Base-by-base conservation (phyloP, 495 filamentous ascomycete species). In the Bacidia rubella region DNA sequence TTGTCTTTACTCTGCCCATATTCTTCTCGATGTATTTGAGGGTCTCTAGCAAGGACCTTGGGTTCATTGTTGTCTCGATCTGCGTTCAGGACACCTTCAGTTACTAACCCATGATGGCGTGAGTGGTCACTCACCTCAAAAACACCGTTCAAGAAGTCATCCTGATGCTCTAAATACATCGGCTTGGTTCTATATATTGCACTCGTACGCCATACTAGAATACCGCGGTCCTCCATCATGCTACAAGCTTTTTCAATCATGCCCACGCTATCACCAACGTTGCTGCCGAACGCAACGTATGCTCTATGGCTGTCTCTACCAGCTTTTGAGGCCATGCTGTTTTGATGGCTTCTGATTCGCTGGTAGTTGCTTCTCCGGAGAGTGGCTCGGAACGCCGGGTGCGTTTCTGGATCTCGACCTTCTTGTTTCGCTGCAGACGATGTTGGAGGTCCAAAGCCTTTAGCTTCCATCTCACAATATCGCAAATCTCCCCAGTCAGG, bases 121-220 rank as follows among this genome's bases (percentile, higher is more conserved):
- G 23, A 2, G 17, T 22, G 26, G 49, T 48, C 47, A 53, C 75
- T 63, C 57, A 95, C 92, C 81, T 98, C 87, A 65, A 88, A 95
- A 51, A 82, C 89, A 27, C 89, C 92, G 63, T 98, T 98, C 39
- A 97, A 68, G 60, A 97, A 98, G 17, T 80, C 75, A 53, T 78
- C 79, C 63, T 98, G 92, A 60, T 95, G 82, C 56, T 83, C 68
- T 57, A 95, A 82, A 68, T 98, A 97, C 92, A 98, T 98, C 21
- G 92, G 86, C 54, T 86, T 79, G 5, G 90, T 98, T 69, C 97
- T 87, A 72, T 90, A 98, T 35, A 98, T 72, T 50, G 81, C 80
- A 62, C 92, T 96, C 0, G 90, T 95, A 59, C 82, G 70, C 50
- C 78, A 75, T 38, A 98, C 75, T 52, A 69, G 77, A 64, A 97